Percentiles rank a stretch among this genome's conserved stretches.
Conservation (phyloP, 2,329 filamentous ascomycete species). For the Penicillium palitans region DNA sequence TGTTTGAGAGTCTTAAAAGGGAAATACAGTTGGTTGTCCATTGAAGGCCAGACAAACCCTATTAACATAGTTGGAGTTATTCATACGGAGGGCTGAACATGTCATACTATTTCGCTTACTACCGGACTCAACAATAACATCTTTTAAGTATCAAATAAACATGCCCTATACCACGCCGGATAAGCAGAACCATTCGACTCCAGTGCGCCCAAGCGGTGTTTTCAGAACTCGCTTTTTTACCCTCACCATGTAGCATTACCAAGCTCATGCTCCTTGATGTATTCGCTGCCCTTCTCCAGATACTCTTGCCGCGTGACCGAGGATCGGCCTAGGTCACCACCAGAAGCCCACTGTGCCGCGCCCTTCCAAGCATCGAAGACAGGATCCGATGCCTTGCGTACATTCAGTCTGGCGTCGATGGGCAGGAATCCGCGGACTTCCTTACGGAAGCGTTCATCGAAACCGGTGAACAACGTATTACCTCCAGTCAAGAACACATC, state of each 20-base stretch:
- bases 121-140: constrained; percentile 3
- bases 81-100: background rate
- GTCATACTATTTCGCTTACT: constrained; percentile 5
- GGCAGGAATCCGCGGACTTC: constrained; percentile 75
- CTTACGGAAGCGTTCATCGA: constrained; percentile 75
- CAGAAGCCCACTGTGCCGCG: constrained; percentile 76
- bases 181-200: constrained; percentile 18
- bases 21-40: background rate
- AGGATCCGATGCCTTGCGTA: constrained; percentile 73
- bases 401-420: constrained; percentile 63
- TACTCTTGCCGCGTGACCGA: constrained; percentile 81
- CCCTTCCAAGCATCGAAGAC: constrained; percentile 91
- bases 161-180: constrained; percentile 10
- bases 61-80: background rate
- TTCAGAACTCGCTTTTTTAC: constrained; percentile 2
- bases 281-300: constrained; percentile 86
- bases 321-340: constrained; percentile 59
- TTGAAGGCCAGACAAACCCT: background rate
- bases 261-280: constrained; percentile 66
- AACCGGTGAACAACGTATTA: constrained; percentile 79
- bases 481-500: constrained; percentile 97
- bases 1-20: too few species aligned
- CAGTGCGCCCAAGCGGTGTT: constrained; percentile 23
- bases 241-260: constrained; percentile 38
- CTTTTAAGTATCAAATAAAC: constrained; percentile 8